Conservation (phyloP, 2,329 filamentous ascomycete species). For the Colletotrichum sp. region DNA sequence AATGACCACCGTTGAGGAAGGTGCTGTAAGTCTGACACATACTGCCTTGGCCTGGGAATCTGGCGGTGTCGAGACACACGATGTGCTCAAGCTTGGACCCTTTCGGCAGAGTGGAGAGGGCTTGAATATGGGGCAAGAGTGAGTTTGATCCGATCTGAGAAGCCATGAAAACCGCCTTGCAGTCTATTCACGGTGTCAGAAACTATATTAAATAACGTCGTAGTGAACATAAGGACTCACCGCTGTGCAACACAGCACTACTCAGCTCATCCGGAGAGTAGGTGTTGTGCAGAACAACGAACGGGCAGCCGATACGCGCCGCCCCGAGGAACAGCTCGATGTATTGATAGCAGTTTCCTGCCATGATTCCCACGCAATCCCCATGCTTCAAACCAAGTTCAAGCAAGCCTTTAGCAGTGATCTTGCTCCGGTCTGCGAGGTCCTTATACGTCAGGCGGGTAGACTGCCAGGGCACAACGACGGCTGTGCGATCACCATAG, state of each 20-base stretch:
- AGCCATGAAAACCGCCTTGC: background rate
- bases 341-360: background rate
- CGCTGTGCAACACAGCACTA: background rate
- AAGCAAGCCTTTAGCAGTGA: background rate
- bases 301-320: background rate
- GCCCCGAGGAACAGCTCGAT: background rate
- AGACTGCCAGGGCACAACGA: background rate
- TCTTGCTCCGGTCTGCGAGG: background rate
- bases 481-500: background rate
- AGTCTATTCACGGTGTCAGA: background rate
- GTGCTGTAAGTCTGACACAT: background rate
- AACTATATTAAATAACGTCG: rapidly evolving
- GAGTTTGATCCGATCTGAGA: background rate
- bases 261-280: background rate
- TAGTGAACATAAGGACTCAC: background rate
- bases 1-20: background rate
- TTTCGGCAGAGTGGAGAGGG: background rate
- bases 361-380: background rate
- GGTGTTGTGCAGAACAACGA: background rate
- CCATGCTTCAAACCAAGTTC: background rate
- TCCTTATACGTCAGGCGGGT: background rate
- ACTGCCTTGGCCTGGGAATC: background rate
- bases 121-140: background rate
- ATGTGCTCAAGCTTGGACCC: background rate
- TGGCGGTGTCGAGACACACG: background rate